phyloP scores from a whole-genome alignment of 106 monocot species.

The Dioscorea alata region DNA sequence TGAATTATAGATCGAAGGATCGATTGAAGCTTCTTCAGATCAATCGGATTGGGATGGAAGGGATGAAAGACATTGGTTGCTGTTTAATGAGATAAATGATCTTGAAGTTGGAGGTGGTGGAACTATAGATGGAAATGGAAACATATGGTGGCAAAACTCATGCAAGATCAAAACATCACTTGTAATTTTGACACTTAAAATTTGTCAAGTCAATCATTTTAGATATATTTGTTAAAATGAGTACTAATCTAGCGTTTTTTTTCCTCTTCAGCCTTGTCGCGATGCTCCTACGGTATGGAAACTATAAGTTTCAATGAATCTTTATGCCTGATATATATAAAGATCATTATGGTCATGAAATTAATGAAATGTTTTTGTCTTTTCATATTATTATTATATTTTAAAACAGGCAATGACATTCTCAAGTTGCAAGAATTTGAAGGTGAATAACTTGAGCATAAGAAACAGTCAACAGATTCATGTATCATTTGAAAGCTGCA shows the following conservation, averaged over 20 bases:
- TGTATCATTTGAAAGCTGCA: constrained; percentile 37
- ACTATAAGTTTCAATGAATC: no score
- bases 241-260: neutral
- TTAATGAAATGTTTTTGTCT: no score
- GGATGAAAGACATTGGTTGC: constrained; percentile 45
- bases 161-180: constrained; percentile 68
- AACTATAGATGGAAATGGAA: constrained; percentile 65
- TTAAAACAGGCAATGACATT: constrained; percentile 53
- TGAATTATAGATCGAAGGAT: constrained; percentile 47
- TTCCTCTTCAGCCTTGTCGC: constrained; percentile 52
- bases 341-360: no score
- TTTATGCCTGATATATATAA: no score
- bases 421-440: constrained; percentile 27
- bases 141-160: constrained; percentile 70
- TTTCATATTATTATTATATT: no score
- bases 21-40: constrained; percentile 43
- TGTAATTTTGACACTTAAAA: constrained; percentile 18
- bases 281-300: constrained; percentile 70
- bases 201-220: neutral
- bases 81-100: constrained; percentile 30
- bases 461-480: constrained; percentile 82
- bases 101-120: constrained; percentile 64
- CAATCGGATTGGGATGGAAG: constrained; percentile 36
- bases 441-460: constrained; percentile 32
- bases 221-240: neutral